These are phyloP conservation scores for Candida broadrunensis DNA, from an alignment of 805 yeast species.

Conservation along the genomic window DNA sequence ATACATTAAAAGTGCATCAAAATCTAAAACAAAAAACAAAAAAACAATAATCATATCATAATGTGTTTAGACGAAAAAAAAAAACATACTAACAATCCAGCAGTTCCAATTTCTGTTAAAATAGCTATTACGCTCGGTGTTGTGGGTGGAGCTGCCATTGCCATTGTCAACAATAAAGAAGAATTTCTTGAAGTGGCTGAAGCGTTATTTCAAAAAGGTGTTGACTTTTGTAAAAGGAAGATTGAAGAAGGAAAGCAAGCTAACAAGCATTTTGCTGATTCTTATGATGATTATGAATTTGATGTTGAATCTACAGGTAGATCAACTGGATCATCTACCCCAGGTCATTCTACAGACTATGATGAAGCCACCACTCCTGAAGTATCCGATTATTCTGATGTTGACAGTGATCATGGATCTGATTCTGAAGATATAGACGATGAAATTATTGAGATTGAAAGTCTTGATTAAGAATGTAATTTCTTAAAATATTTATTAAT, in stretches of 20 bases:
- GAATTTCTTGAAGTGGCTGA: conserved; percentile 27
- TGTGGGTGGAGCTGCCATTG: conserved; percentile 31
- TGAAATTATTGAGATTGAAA: conserved; percentile 7
- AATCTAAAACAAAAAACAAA: not conserved
- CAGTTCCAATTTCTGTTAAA: conserved; percentile 33
- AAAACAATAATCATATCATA: no score
- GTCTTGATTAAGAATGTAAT: conserved; percentile 6
- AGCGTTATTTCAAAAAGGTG: conserved; percentile 24
- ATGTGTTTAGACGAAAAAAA: no score
- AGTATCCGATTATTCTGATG: no score
- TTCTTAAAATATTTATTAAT: no score
- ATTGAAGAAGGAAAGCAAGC: conserved; percentile 15
- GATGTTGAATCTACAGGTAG: conserved; percentile 3
- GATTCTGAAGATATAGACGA: conserved; percentile 3
- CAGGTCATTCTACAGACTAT: conserved; percentile 8
- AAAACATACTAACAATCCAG: conserved; percentile 6
- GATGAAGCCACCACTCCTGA: conserved; percentile 18
- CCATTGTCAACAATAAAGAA: conserved; percentile 26
- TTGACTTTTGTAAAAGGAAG: conserved; percentile 21
- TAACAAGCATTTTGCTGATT: conserved; percentile 19
- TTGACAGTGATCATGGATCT: no score
- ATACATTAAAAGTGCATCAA: not conserved
- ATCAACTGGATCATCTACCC: conserved; percentile 1
- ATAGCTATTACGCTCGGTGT: conserved; percentile 32
- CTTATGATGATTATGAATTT: conserved; percentile 13